A percentile compares a stretch with the other conserved stretches of the same genome.
These are phyloP conservation scores for Candida ovalis DNA, from an alignment of 805 yeast species.

Conservation along the genomic window DNA sequence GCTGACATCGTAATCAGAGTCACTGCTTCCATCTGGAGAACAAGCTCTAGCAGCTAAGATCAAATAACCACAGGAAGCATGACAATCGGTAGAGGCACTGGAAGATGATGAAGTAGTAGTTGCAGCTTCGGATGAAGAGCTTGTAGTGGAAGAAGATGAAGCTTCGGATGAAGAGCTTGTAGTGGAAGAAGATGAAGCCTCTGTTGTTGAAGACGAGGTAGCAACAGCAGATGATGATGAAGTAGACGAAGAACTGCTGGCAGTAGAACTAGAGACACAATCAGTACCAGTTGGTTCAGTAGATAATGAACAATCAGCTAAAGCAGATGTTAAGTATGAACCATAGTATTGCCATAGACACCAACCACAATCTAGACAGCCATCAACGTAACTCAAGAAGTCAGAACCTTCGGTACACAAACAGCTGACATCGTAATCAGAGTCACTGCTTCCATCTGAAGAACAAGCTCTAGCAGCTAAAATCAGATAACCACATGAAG, in stretches of 20 bases:
- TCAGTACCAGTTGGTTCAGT: slow-evolving; percentile 37
- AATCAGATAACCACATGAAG: slow-evolving; percentile 33
- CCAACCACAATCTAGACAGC: slow-evolving; percentile 39
- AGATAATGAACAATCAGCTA: slow-evolving; percentile 28
- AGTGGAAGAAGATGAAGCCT: too few species aligned
- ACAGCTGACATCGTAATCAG: slow-evolving; percentile 32
- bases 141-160: too few species aligned
- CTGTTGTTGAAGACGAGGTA: too few species aligned
- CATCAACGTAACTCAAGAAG: slow-evolving; percentile 27
- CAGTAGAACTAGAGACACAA: slow-evolving; percentile 17
- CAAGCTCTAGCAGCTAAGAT: slow-evolving; percentile 30
- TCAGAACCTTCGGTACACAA: slow-evolving; percentile 28
- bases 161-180: too few species aligned
- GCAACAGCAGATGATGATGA: too few species aligned
- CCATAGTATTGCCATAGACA: slow-evolving; percentile 37
- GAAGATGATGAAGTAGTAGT: background rate
- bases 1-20: slow-evolving; percentile 30
- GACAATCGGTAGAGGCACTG: slow-evolving; percentile 30
- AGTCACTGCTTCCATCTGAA: slow-evolving; percentile 10
- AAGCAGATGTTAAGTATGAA: slow-evolving; percentile 26
- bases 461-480: slow-evolving; percentile 29
- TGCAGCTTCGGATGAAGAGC: too few species aligned
- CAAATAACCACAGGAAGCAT: slow-evolving; percentile 33
- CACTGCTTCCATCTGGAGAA: slow-evolving; percentile 9
- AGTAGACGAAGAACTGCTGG: too few species aligned